phyloP scores from a whole-genome alignment of 2,329 filamentous ascomycete species.

The Sporothrix phasma region DNA sequence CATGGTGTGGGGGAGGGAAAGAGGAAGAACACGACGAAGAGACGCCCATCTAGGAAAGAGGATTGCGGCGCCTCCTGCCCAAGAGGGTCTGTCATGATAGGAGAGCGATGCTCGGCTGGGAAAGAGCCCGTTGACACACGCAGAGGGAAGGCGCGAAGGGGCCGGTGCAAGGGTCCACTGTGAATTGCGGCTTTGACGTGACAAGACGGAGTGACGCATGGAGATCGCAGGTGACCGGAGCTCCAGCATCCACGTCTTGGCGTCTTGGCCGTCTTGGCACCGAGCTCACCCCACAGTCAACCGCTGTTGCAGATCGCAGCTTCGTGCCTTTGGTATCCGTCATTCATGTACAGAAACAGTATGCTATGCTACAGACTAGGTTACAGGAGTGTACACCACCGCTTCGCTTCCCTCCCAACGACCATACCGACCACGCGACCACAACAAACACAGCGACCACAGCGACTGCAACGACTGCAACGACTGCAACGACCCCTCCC shows the following conservation, averaged over 20 bases:
- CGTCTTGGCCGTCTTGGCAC: background rate
- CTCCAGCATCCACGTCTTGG: background rate
- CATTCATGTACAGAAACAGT: background rate
- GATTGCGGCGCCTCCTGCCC: slow-evolving; percentile 4
- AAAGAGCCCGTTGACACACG: too few species aligned
- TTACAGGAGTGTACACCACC: background rate
- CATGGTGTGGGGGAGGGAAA: background rate
- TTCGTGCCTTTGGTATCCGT: background rate
- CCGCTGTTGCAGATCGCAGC: background rate
- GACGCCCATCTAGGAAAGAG: background rate
- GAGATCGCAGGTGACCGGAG: background rate
- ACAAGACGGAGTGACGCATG: too few species aligned
- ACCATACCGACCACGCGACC: too few species aligned
- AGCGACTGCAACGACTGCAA: too few species aligned
- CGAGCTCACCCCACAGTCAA: background rate
- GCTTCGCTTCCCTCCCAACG: background rate
- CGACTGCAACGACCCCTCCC: background rate
- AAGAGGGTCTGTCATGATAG: background rate
- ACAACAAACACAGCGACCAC: background rate
- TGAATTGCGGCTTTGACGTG: too few species aligned
- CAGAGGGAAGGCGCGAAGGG: background rate
- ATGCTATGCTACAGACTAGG: slow-evolving; percentile 6
- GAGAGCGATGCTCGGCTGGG: background rate
- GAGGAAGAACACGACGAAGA: background rate
- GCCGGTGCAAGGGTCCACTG: background rate